Evolutionary conservation across 2,329 filamentous ascomycete species (phyloP), one percentile per base, ranked within the genome.

Genomic region (Trichoderma cornu-damae): DNA sequence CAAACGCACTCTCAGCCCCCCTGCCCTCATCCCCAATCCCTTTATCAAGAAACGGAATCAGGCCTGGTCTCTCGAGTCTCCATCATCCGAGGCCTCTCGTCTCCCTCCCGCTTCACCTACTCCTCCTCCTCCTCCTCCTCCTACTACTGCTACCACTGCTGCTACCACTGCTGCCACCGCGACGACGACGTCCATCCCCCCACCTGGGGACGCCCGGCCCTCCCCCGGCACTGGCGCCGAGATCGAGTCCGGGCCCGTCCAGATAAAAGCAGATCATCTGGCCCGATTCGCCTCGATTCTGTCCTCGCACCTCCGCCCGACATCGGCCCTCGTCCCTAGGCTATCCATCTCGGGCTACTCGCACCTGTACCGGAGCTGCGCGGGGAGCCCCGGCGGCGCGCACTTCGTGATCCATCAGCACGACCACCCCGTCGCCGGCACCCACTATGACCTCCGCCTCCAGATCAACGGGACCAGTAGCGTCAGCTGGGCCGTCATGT

Each of bases 331-430:
- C 18, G 9, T 61, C 3, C 70, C 74, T 3, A 69, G 61, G 44
- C 66, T 78, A 3, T 58, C 73, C 14, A 63, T 77, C 18, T 22
- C 63, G 1, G 57, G 53, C 3, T 78, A 75, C 62, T 60, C 64
- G 3, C 59, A 64, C 7, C 69, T 79, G 6, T 79, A 77, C 56
- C 60, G 63, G 4, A 49, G 54, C n/a, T 70, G 70, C 46, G 64
- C 62, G 1, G 69, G 67, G 16, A 70, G 57, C 43, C 38, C 59
- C 3, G 42, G 56, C 14, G 77, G 77, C 16, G 72, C 75, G 7
- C 83, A 86, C 67, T 89, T 89, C 65, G 81, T 89, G 51, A 78
- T 89, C 35, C 85, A 89, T 67, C 86, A 90, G 66, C 86, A 90
- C 66, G 85, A 88, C 65, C 86, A 89, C 66, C 87, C 86, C 1